These are phyloP conservation scores for Candida saitoana DNA, from an alignment of 805 yeast genomes.

Conservation along the genomic window DNA sequence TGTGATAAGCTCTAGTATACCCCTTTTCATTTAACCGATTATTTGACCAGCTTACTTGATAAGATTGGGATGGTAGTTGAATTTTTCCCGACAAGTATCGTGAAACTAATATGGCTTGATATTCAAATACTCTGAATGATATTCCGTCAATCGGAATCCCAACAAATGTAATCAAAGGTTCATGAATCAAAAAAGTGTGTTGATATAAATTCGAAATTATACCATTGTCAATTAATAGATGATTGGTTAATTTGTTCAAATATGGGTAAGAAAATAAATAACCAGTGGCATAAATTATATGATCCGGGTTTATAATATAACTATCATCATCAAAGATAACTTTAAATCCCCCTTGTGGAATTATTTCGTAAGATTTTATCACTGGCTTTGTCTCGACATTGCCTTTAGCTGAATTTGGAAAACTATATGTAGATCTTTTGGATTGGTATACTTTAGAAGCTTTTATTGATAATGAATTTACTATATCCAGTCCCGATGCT, in stretches of 20 bases:
- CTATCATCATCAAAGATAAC: constrained; percentile 49
- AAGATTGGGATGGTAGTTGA: constrained; percentile 42
- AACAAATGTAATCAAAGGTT: constrained; percentile 62
- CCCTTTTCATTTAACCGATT: constrained; percentile 42
- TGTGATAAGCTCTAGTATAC: constrained; percentile 28
- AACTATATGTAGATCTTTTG: constrained; percentile 13
- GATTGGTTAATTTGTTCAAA: constrained; percentile 31
- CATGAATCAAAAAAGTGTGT: constrained; percentile 53
- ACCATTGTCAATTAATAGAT: constrained; percentile 27
- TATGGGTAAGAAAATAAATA: constrained; percentile 66
- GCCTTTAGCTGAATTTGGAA: constrained; percentile 3
- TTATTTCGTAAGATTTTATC: constrained; percentile 16
- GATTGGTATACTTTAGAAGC: constrained; percentile 27
- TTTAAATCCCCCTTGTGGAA: constrained; percentile 27
- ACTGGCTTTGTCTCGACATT: constrained; percentile 23
- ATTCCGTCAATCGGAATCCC: constrained; percentile 59
- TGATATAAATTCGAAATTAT: constrained; percentile 46
- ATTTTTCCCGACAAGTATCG: constrained; percentile 58
- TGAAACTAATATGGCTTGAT: constrained; percentile 63
- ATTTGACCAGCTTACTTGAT: constrained; percentile 44
- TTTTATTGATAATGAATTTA: constrained; percentile 20
- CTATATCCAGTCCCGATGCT: constrained; percentile 26
- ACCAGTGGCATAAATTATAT: constrained; percentile 70
- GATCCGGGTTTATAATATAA: constrained; percentile 46
- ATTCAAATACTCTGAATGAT: constrained; percentile 57